Evolutionary conservation across 1,284 basidiomycete species (phyloP).

Genomic region (Tilletia caries): DNA sequence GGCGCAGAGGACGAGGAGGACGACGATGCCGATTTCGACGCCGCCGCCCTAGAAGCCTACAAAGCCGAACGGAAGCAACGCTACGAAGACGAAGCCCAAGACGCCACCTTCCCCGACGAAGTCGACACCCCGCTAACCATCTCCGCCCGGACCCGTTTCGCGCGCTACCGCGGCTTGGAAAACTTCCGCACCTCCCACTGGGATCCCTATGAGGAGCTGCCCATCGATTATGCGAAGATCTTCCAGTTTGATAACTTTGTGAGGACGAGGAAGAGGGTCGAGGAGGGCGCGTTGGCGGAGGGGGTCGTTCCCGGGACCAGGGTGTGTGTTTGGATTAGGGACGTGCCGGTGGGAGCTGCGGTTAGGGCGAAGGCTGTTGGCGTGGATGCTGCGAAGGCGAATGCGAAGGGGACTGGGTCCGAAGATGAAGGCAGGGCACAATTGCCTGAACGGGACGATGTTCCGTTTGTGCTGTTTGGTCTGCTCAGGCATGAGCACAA

Average conservation of each 20-base stretch:
- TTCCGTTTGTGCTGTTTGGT: constrained; percentile 73
- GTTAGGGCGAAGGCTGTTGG: constrained; percentile 29
- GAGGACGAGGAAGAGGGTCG: constrained; percentile 73
- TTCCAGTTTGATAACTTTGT: constrained; percentile 97
- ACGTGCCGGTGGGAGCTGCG: constrained; percentile 40
- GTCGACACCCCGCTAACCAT: constrained; percentile 90
- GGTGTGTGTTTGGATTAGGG: constrained; percentile 33
- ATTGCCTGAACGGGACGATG: constrained; percentile 23
- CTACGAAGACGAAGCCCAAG: constrained; percentile 66
- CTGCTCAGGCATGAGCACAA: constrained; percentile 95
- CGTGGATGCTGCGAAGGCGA: neutral
- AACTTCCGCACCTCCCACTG: constrained; percentile 92
- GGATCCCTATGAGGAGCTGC: constrained; percentile 96
- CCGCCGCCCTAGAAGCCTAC: constrained; percentile 58
- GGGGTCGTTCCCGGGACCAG: constrained; percentile 38
- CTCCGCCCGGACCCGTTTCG: constrained; percentile 81
- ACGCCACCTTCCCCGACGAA: constrained; percentile 88
- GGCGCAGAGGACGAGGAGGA: constrained; percentile 51
- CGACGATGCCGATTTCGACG: constrained; percentile 16
- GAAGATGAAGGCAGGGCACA: constrained; percentile 23
- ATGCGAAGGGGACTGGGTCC: constrained; percentile 1
- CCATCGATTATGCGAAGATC: constrained; percentile 86
- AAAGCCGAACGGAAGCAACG: constrained; percentile 77
- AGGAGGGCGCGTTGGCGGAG: constrained; percentile 48
- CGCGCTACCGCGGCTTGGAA: constrained; percentile 83